A percentile compares a stretch with the other conserved stretches of the same genome.
These are phyloP conservation scores for Sergeia podlipaevii DNA, from an alignment of 208 protist genomes.

Conservation along the genomic window DNA sequence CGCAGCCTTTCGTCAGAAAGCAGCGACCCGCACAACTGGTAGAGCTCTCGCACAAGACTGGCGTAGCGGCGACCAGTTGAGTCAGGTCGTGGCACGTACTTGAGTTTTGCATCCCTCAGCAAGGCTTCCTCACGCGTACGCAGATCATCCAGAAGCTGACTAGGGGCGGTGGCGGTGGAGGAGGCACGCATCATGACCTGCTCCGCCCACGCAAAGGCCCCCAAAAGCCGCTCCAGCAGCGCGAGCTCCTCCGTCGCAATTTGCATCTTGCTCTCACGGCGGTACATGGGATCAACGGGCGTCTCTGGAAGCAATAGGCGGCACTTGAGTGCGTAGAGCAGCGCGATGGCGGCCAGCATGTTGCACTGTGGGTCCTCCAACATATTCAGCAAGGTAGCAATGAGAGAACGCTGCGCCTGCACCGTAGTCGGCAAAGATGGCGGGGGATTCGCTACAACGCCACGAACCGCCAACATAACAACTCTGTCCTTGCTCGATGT, in stretches of 20 bases:
- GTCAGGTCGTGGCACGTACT: conserved; percentile 54
- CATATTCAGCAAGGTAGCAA: too few relatives aligned
- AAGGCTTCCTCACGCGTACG: conserved; percentile 27
- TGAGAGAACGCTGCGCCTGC: conserved; percentile 4
- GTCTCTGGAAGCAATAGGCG: conserved; percentile 72
- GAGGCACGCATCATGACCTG: conserved; percentile 31
- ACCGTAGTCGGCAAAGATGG: too few relatives aligned
- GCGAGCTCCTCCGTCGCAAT: conserved; percentile 36
- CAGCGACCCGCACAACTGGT: conserved; percentile 58
- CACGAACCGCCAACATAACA: too few relatives aligned
- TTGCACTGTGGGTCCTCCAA: background rate
- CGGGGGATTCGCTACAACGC: too few relatives aligned
- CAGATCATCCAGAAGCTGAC: conserved; percentile 29
- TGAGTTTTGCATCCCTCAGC: conserved; percentile 22
- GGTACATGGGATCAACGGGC: conserved; percentile 83
- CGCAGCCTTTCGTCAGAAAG: conserved; percentile 65
- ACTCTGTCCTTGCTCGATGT: too few relatives aligned
- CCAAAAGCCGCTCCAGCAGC: conserved; percentile 44
- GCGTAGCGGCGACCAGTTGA: conserved; percentile 67
- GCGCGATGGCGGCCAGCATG: conserved; percentile 32
- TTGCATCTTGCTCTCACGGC: conserved; percentile 35
- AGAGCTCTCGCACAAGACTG: conserved; percentile 53
- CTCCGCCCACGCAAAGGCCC: conserved; percentile 62
- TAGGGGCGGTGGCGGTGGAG: conserved; percentile 25
- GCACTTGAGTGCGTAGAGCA: conserved; percentile 69